phyloP scores from a whole-genome alignment of 75 land plant genomes.

The Pinus taeda region DNA sequence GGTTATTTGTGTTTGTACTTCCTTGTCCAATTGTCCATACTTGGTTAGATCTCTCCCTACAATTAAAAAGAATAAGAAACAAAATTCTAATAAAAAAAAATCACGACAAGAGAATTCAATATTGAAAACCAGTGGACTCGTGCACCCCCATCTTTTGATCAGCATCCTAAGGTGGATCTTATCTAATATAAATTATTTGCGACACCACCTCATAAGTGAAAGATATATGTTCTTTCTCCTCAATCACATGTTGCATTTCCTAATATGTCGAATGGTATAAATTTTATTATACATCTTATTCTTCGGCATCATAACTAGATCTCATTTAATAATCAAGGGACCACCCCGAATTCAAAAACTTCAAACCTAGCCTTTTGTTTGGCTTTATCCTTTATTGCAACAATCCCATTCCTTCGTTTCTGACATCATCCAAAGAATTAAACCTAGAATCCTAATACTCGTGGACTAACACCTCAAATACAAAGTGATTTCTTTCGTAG shows the following conservation, averaged over 20 bases:
- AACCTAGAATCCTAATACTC: conserved; percentile 55
- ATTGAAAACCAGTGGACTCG: conserved; percentile 91
- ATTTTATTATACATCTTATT: conserved; percentile 40
- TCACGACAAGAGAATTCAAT: conserved; percentile 82
- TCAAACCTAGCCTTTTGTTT: conserved; percentile 43
- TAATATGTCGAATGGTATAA: conserved; percentile 7
- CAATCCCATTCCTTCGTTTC: conserved; percentile 49
- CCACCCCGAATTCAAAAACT: conserved; percentile 83
- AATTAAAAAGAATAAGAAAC: conserved; percentile 77
- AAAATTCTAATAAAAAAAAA: conserved; percentile 85
- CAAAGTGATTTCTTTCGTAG: conserved; percentile 61
- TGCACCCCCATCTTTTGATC: conserved; percentile 89
- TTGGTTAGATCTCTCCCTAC: conserved; percentile 77
- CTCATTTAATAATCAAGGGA: conserved; percentile 56
- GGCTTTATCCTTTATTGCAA: conserved; percentile 28
- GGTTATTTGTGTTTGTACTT: conserved; percentile 85
- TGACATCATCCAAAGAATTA: conserved; percentile 49
- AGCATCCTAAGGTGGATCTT: conserved; percentile 89
- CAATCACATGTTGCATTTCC: conserved; percentile 36
- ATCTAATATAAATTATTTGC: conserved; percentile 60
- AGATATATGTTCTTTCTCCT: conserved; percentile 36
- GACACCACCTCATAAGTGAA: conserved; percentile 75
- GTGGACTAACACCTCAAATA: conserved; percentile 61
- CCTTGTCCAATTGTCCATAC: conserved; percentile 88
- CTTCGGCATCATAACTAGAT: conserved; percentile 22